Evolutionary conservation across 768 basidiomycete genomes (phyloP), one percentile per base, ranked within the genome.

Genomic region (Antrodiella citrinella): DNA sequence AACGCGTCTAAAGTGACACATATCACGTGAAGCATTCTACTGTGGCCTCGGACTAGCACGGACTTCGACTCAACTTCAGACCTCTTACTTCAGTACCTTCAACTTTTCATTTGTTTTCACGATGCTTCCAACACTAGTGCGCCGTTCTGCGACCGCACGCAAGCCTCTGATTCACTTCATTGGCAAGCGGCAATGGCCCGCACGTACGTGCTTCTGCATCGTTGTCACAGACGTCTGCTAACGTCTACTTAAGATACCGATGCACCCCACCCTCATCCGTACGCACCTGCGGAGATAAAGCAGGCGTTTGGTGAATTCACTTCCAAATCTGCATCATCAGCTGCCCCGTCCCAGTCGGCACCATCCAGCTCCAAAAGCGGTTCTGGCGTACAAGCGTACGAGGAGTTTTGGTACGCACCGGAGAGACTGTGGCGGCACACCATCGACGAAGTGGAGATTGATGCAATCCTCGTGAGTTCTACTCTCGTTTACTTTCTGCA

Each of bases 331-430:
- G 25, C 24, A 24, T 4, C 25, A 24, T 13, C 26, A 15, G 1
- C 51, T 3, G 9, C 44, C 3, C 3, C 43, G 40, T 12, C 46
- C 4, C 12, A 12, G 13, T 45, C 55, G 18, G 47, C 53, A 20
- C 45, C 47, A 24, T 43, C 47, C 24, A 49, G 51, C n/a, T 24
- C 45, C 26, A 52, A 50, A 45, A 50, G 53, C 21, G 44, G 38
- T 3, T 49, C 50, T 9, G 45, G 26, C 41, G 51, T 25, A 26
- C 57, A 44, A 26, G 58, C 60, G 38, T 60, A 51, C 56, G 47
- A 54, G 38, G 59, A 65, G 42, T 65, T 63, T 54, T 65, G 63
- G 63, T 49, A 65, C 52, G 58, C 62, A 11, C 63, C 63, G n/a
- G 45, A 51, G 40, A 45, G 57, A 46, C 52, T 55, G 3, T 59